phyloP scores from a whole-genome alignment of 257 asterid species.

The Ballota nigra region DNA sequence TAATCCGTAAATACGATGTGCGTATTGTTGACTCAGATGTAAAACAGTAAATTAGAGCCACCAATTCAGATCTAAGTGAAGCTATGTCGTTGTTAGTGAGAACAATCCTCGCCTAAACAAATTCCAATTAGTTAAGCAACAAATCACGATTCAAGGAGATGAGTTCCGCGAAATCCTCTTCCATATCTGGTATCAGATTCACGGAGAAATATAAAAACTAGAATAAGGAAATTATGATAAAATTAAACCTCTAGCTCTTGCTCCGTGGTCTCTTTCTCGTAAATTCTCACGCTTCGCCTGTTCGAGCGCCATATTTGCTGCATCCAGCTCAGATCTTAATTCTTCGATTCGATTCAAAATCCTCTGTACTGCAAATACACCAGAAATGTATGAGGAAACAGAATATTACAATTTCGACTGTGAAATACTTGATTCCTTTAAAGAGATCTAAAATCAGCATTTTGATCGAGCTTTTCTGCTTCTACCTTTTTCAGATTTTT shows the following conservation, averaged over 20 bases:
- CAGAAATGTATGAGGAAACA: not conserved
- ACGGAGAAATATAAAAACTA: conserved; percentile 1
- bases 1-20: conserved; percentile 2
- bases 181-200: not conserved
- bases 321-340: conserved; percentile 49
- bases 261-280: conserved; percentile 59
- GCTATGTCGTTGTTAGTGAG: conserved; percentile 51
- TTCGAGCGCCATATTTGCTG: conserved; percentile 51
- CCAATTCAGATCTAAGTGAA: conserved; percentile 43
- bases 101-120: conserved; percentile 57
- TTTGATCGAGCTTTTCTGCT: not conserved
- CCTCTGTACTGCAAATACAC: conserved; percentile 47
- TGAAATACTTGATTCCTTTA: not conserved
- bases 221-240: not conserved
- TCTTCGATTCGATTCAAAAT: conserved; percentile 50
- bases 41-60: conserved; percentile 30
- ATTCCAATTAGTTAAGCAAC: not conserved
- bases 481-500: conserved; percentile 77
- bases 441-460: not conserved
- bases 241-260: conserved; percentile 67
- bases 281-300: conserved; percentile 55
- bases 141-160: not conserved
- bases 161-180: not conserved
- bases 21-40: not conserved
- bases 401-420: not conserved